phyloP scores from a whole-genome alignment of 805 yeast genomes.

The Metschnikowia anglica region DNA sequence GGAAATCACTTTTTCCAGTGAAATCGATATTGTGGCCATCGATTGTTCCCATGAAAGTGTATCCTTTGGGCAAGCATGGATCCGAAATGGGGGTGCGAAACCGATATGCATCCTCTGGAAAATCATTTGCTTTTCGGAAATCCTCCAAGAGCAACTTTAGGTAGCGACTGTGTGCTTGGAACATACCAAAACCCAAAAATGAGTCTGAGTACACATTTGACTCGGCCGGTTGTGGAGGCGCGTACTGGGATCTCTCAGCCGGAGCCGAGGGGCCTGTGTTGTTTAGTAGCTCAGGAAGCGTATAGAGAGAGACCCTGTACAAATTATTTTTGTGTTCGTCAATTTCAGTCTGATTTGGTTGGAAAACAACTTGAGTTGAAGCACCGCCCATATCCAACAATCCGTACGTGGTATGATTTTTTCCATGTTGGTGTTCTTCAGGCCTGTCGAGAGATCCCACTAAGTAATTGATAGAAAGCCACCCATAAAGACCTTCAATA shows the following conservation, averaged over 20 bases:
- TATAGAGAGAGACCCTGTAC: constrained; percentile 44
- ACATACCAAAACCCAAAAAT: constrained; percentile 60
- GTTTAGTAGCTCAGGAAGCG: constrained; percentile 27
- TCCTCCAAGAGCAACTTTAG: constrained; percentile 34
- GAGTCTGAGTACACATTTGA: constrained; percentile 53
- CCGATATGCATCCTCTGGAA: constrained; percentile 14
- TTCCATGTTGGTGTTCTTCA: constrained; percentile 40
- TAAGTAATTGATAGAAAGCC: constrained; percentile 62
- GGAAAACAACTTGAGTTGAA: constrained; percentile 63
- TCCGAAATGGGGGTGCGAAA: constrained; percentile 40
- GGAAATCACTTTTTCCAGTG: constrained; percentile 53
- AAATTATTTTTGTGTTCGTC: constrained; percentile 47
- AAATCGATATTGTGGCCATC: constrained; percentile 36
- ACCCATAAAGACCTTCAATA: constrained; percentile 63
- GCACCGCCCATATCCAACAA: constrained; percentile 65
- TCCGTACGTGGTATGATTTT: constrained; percentile 52
- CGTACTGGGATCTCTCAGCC: constrained; percentile 5
- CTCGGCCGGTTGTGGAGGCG: constrained; percentile 24
- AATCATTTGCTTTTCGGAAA: constrained; percentile 21
- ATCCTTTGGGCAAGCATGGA: constrained; percentile 59
- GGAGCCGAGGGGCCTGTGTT: background rate
- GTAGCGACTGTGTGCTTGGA: constrained; percentile 52
- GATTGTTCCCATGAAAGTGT: constrained; percentile 25
- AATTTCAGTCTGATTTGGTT: constrained; percentile 50
- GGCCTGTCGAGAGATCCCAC: constrained; percentile 46